phyloP scores from a whole-genome alignment of 2,329 filamentous ascomycete species.

The Didymella arachidicola region DNA sequence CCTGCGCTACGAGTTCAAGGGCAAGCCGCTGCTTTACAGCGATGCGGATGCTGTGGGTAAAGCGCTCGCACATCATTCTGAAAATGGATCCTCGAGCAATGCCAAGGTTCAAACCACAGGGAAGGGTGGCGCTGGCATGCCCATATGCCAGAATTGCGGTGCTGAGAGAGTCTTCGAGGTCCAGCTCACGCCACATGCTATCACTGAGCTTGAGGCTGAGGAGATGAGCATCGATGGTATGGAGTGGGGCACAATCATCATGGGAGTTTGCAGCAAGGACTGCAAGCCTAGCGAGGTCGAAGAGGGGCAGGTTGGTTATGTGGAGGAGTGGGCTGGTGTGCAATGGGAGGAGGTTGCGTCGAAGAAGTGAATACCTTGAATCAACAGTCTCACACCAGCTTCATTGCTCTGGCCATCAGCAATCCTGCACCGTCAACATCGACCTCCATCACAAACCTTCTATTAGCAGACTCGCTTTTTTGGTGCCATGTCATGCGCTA shows the following conservation, averaged over 20 bases:
- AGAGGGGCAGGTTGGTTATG: slow-evolving; percentile 73
- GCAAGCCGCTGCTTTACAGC: slow-evolving; percentile 74
- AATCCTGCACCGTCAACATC: background rate
- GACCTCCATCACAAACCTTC: background rate
- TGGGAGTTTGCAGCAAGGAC: slow-evolving; percentile 83
- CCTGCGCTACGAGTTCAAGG: slow-evolving; percentile 59
- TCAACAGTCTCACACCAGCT: background rate
- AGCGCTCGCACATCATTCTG: slow-evolving; percentile 57
- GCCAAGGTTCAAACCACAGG: slow-evolving; percentile 39
- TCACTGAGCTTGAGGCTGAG: slow-evolving; percentile 81
- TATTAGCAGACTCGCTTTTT: background rate
- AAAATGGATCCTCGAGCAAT: slow-evolving; percentile 37
- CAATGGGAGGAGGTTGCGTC: slow-evolving; percentile 84
- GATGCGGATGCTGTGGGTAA: slow-evolving; percentile 77
- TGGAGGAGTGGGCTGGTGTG: slow-evolving; percentile 97
- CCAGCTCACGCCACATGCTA: slow-evolving; percentile 90
- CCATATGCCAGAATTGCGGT: slow-evolving; percentile 79
- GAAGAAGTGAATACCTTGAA: slow-evolving; percentile 23
- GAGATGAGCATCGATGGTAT: slow-evolving; percentile 78
- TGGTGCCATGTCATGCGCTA: background rate
- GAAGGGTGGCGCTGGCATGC: slow-evolving; percentile 61
- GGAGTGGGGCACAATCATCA: slow-evolving; percentile 95
- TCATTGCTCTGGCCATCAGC: background rate
- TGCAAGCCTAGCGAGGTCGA: slow-evolving; percentile 69
- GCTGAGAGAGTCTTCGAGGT: slow-evolving; percentile 83